A percentile compares a stretch with the other conserved stretches of the same genome.
phyloP scores from a whole-genome alignment of 345 rosid species.

The Citrus mangshanensis region DNA sequence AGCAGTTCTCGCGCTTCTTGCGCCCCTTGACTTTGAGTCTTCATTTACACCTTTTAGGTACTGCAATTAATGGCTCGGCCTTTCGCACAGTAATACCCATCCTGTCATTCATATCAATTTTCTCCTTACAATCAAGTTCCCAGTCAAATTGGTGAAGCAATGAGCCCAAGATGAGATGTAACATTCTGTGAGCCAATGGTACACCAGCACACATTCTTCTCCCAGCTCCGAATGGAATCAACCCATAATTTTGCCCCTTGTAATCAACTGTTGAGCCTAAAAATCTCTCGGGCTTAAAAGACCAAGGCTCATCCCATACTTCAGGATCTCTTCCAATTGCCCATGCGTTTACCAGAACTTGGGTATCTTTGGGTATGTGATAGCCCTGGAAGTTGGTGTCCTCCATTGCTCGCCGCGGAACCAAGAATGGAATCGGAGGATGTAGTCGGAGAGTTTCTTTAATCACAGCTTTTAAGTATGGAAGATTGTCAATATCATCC shows the following conservation, averaged over 20 bases:
- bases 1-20: too few relatives aligned
- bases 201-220: conserved; percentile 48
- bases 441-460: conserved; percentile 52
- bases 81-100: conserved; percentile 22
- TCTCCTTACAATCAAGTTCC: conserved; percentile 15
- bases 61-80: conserved; percentile 18
- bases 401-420: conserved; percentile 46
- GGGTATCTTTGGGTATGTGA: conserved; percentile 44
- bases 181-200: conserved; percentile 30
- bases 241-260: conserved; percentile 38
- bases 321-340: conserved; percentile 62
- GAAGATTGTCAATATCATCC: conserved; percentile 44
- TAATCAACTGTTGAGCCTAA: conserved; percentile 35
- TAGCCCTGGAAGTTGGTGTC: conserved; percentile 54
- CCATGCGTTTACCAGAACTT: conserved; percentile 53
- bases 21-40: too few relatives aligned
- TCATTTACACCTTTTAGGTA: conserved; percentile 12
- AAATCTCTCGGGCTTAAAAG: conserved; percentile 43
- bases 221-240: conserved; percentile 50
- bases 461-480: conserved; percentile 46
- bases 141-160: conserved; percentile 43
- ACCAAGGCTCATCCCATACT: conserved; percentile 39
- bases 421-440: conserved; percentile 57
- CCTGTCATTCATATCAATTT: conserved; percentile 21
- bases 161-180: conserved; percentile 32